Conservation (phyloP, 257 asterid genomes). For the Thymus mandschuricus region DNA sequence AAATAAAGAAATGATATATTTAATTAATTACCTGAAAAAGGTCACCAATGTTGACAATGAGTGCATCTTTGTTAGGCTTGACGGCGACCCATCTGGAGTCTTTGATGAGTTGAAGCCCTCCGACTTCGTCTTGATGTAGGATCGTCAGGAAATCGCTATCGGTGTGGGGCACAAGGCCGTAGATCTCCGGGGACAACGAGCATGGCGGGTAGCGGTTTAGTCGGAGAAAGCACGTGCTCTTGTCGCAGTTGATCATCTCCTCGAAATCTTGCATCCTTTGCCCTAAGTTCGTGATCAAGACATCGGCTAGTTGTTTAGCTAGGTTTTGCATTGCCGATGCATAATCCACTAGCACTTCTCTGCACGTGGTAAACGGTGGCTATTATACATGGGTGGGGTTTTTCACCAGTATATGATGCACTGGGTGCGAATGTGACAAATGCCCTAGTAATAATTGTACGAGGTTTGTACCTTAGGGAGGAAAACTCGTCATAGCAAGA, state of each 20-base stretch:
- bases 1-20: not conserved
- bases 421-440: not conserved
- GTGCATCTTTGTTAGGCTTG: constrained; percentile 63
- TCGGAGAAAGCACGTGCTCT: constrained; percentile 63
- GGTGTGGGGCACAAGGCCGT: constrained; percentile 73
- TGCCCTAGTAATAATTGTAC: not conserved
- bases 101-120: constrained; percentile 76
- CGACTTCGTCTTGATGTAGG: constrained; percentile 75
- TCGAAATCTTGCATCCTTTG: constrained; percentile 34
- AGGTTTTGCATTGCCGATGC: constrained; percentile 65
- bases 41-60: constrained; percentile 82
- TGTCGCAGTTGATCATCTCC: constrained; percentile 42
- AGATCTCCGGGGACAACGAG: constrained; percentile 35
- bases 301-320: constrained; percentile 48
- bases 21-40: constrained; percentile 62
- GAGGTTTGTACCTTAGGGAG: constrained; percentile 49
- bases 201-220: constrained; percentile 64
- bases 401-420: not conserved
- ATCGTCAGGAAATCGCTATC: constrained; percentile 80
- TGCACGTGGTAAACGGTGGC: not conserved
- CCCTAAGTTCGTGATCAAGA: constrained; percentile 49
- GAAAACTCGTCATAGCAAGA: constrained; percentile 55
- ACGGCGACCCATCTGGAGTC: constrained; percentile 71
- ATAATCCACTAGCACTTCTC: constrained; percentile 71
- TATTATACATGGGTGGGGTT: not conserved